phyloP scores from a whole-genome alignment of 2,329 filamentous ascomycete species.

The Aspergillus pseudotamarii region DNA sequence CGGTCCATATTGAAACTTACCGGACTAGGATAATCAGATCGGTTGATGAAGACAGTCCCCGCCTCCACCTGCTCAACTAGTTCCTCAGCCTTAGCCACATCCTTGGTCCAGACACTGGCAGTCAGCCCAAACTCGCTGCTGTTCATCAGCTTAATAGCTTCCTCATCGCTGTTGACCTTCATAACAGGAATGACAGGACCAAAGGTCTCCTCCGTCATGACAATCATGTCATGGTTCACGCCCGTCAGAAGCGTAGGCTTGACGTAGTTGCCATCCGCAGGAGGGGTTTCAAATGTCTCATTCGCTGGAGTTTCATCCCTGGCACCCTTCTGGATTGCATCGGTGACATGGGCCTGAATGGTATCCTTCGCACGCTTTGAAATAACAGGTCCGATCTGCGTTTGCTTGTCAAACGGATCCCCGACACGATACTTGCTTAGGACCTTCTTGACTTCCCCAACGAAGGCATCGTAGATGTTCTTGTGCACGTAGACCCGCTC shows the following conservation, averaged over 20 bases:
- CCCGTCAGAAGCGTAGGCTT: slow-evolving; percentile 79
- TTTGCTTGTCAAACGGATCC: slow-evolving; percentile 78
- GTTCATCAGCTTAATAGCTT: slow-evolving; percentile 87
- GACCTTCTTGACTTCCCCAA: slow-evolving; percentile 77
- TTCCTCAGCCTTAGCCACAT: slow-evolving; percentile 72
- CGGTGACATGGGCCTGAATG: slow-evolving; percentile 77
- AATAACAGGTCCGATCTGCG: slow-evolving; percentile 85
- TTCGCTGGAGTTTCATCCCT: slow-evolving; percentile 83
- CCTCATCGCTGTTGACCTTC: slow-evolving; percentile 78
- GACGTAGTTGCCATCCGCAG: slow-evolving; percentile 83
- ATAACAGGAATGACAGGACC: slow-evolving; percentile 89
- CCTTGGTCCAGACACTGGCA: slow-evolving; percentile 97
- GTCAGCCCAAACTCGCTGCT: slow-evolving; percentile 93
- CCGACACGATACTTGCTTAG: slow-evolving; percentile 81
- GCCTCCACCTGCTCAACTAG: slow-evolving; percentile 82
- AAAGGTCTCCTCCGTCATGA: slow-evolving; percentile 95
- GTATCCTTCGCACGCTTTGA: slow-evolving; percentile 76
- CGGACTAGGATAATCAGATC: slow-evolving; percentile 87
- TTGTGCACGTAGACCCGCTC: slow-evolving; percentile 91
- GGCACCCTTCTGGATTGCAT: slow-evolving; percentile 81
- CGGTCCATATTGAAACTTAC: slow-evolving; percentile 59
- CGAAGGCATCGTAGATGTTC: slow-evolving; percentile 79
- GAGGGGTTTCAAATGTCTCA: slow-evolving; percentile 71
- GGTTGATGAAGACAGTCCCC: slow-evolving; percentile 94
- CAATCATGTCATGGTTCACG: slow-evolving; percentile 78